Evolutionary conservation across 2,329 filamentous ascomycete genomes (phyloP).

Genomic region (Biscogniauxia sp.): DNA sequence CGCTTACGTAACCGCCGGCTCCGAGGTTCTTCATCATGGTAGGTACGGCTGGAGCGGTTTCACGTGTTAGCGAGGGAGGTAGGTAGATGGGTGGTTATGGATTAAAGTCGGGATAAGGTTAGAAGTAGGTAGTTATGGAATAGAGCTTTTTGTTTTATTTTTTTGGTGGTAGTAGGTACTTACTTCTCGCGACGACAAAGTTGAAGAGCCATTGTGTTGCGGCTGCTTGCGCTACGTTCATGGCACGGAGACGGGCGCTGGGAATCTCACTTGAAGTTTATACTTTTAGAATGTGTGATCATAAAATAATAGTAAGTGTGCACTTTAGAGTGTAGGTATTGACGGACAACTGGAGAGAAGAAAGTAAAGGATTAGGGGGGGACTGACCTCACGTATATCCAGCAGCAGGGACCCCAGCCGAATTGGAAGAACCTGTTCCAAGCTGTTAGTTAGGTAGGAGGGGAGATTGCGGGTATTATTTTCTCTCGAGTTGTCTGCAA

Average conservation of each 20-base stretch:
- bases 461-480: conserved; percentile 19
- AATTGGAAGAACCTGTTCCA: conserved; percentile 55
- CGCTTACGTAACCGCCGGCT: conserved; percentile 39
- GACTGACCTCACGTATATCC: conserved; percentile 57
- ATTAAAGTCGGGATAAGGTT: too few species aligned
- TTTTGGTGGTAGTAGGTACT: too few species aligned
- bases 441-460: neutral
- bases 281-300: conserved; percentile 17
- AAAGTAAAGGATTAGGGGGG: neutral
- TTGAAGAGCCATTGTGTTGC: conserved; percentile 74
- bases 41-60: conserved; percentile 48
- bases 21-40: conserved; percentile 62
- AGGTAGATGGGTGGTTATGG: too few species aligned
- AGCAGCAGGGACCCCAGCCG: conserved; percentile 69
- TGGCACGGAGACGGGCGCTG: conserved; percentile 60
- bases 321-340: neutral
- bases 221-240: conserved; percentile 67
- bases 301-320: neutral
- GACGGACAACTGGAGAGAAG: neutral
- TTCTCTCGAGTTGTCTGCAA: neutral
- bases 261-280: conserved; percentile 55
- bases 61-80: neutral
- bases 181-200: conserved; percentile 61
- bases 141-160: too few species aligned
- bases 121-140: too few species aligned